Evolutionary conservation across 345 rosid species (phyloP), one percentile per base, ranked within the genome.

Genomic region (Heritiera littoralis): DNA sequence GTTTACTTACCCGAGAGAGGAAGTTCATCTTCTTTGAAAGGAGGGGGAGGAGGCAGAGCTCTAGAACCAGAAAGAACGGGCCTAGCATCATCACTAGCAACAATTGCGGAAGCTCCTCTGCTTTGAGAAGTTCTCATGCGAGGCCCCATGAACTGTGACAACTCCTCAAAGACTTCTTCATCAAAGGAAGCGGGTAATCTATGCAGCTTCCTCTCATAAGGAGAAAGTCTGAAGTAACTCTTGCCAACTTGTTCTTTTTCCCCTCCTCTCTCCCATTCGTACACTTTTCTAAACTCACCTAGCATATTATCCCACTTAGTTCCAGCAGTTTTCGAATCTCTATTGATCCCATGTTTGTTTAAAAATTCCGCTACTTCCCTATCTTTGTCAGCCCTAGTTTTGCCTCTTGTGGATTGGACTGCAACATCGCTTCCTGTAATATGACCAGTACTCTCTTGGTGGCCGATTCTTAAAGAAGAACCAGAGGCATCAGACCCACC

Each of bases 231-330:
- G 78, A 96, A 96, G 78, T 96, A 96, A 86, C 98, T 96, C 87
- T 94, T 96, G 9, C 97, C 98, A 15, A 86, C 80, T 28, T 85
- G 93, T 35, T 92, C 97, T 63, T 88, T 84, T 54, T 91, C 97
- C 6, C 89, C 89, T 0, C 95, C 92, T 82, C 90, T 90, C 73
- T 96, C 99, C 99, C 99, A 96, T 61, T 96, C 99, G 76, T 89
- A 87, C 4, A 96, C 99, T 78, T 94, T 96, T 79, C 98, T 86
- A 55, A 94, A 96, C 85, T 96, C 99, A 14, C 99, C 99, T 78
- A 96, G 84, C 99, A 96, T 96, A 80, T 96, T 96, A 82, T 96
- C 99, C 99, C 99, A 96, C 78, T 96, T 96, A 10, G 99, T 96
- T 43, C 98, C 97, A 10, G 99, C 97, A 4, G 97, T 96, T 84